A percentile compares a stretch with the other conserved stretches of the same genome.
Conservation (phyloP, 2,329 filamentous ascomycete species). For the Calonectria naviculata region DNA sequence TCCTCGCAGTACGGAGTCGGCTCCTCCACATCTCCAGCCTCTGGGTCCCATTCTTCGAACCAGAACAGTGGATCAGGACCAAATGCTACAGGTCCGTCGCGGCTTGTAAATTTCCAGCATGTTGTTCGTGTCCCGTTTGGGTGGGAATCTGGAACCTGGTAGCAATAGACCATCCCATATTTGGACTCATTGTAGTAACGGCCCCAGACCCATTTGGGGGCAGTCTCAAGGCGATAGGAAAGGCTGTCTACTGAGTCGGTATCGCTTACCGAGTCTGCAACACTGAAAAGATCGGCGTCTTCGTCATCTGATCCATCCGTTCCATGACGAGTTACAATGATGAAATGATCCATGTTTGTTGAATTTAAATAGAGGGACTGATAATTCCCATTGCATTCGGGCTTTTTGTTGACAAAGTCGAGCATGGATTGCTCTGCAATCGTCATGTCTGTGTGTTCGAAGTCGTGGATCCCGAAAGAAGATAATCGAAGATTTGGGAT, state of each 20-base stretch:
- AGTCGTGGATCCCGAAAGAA: not conserved
- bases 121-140: not conserved
- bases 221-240: not conserved
- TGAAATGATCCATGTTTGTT: too few species aligned
- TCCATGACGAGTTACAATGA: too few species aligned
- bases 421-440: not conserved
- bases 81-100: not conserved
- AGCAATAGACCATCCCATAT: not conserved
- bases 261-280: too few species aligned
- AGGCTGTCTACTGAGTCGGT: not conserved
- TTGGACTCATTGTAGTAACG: not conserved
- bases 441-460: not conserved
- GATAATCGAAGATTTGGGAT: not conserved
- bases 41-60: not conserved
- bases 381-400: not conserved
- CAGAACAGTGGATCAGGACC: not conserved
- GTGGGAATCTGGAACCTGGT: not conserved
- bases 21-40: not conserved
- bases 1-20: not conserved
- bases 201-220: not conserved
- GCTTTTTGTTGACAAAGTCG: not conserved
- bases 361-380: not conserved
- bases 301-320: not conserved
- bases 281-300: not conserved
- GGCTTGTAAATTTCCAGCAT: not conserved